Base-by-base conservation (phyloP, 176 grass and related monocot species). In the Oryza brachyantha region DNA sequence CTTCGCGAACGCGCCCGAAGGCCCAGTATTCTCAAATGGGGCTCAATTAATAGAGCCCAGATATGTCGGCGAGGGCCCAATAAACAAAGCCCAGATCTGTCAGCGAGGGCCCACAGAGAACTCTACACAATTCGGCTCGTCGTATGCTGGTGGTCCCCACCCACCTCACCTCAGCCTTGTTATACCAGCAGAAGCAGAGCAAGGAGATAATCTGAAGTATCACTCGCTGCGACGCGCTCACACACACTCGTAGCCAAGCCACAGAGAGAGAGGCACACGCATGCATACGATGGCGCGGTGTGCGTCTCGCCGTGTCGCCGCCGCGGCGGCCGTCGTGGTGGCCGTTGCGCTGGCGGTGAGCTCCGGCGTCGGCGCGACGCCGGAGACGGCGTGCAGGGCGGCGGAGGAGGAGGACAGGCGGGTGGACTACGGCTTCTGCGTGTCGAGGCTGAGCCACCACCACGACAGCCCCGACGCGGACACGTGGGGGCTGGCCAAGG, bases 401-500 rank as follows among this genome's bases (percentile, higher is more conserved):
- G 71, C 61, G 61, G 81, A 32, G 14, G 61, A 28, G 10, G 29
- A 11, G 11, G 72, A 76, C 72, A 16, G 8, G 9, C 68, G 84
- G 34, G 68, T 86, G 8, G 69, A 46, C 84, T 80, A 80, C 48
- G 8, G 7, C 5, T 86, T 80, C 76, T 86, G 76, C 76, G 60
- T 79, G 36, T 19, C 68, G 10, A 2, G 37, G 68, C 76, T 85
- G 61, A 32, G 69, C 60, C 35, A 79, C 19, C 76, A 85, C 76
- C 84, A 42, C 60, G 76, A 79, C 21, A 79, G 68, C 69, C 45
- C 84, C 26, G 69, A 74, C 76, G 84, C 84, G 1, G 76, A 80
- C 76, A 35, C 68, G 1, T 85, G 84, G 84, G 76, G 76, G 61
- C 46, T 85, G 45, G 76, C 84, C 3, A 85, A 85, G 84, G 68